These are phyloP conservation scores for Neurospora tetrasperma DNA, from an alignment of 495 filamentous ascomycete genomes.

Conservation along the genomic window DNA sequence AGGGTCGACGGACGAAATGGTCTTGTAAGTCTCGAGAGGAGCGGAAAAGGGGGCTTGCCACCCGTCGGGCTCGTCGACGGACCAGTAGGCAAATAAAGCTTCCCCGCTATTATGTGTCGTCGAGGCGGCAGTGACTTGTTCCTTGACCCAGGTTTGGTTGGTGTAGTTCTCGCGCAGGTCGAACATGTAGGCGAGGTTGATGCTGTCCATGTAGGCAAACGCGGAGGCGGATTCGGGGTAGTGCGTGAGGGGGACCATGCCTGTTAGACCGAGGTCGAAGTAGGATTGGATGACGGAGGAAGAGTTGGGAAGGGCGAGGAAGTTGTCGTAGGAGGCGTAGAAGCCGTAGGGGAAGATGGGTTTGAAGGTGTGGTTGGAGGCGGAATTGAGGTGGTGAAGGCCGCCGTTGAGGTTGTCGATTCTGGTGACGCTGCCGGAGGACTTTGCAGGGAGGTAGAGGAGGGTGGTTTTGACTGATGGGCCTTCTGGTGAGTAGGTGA, in stretches of 20 bases:
- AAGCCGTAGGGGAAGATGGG: conserved; percentile 54
- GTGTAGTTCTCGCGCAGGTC: conserved; percentile 53
- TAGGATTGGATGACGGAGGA: conserved; percentile 35
- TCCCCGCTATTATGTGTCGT: conserved; percentile 32
- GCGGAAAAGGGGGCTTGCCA: conserved; percentile 47
- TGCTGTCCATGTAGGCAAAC: conserved; percentile 44
- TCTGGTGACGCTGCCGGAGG: conserved; percentile 48
- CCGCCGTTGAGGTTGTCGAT: conserved; percentile 53
- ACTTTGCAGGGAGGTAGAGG: conserved; percentile 47
- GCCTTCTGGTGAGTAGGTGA: conserved; percentile 27
- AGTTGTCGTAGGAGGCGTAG: conserved; percentile 51
- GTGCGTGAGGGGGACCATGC: conserved; percentile 31
- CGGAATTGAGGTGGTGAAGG: conserved; percentile 30
- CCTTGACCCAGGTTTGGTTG: conserved; percentile 41
- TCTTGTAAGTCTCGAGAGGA: conserved; percentile 23
- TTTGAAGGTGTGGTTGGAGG: conserved; percentile 25
- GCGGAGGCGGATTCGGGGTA: conserved; percentile 34
- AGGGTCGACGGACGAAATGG: conserved; percentile 49
- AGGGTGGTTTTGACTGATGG: conserved; percentile 25
- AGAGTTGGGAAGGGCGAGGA: conserved; percentile 33
- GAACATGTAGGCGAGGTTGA: conserved; percentile 54
- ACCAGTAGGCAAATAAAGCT: conserved; percentile 56
- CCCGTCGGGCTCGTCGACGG: conserved; percentile 62
- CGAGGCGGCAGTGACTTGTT: conserved; percentile 36
- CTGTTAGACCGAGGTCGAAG: conserved; percentile 38